phyloP scores from a whole-genome alignment of 1,139 yeast species.

The Nadsonia commutata region DNA sequence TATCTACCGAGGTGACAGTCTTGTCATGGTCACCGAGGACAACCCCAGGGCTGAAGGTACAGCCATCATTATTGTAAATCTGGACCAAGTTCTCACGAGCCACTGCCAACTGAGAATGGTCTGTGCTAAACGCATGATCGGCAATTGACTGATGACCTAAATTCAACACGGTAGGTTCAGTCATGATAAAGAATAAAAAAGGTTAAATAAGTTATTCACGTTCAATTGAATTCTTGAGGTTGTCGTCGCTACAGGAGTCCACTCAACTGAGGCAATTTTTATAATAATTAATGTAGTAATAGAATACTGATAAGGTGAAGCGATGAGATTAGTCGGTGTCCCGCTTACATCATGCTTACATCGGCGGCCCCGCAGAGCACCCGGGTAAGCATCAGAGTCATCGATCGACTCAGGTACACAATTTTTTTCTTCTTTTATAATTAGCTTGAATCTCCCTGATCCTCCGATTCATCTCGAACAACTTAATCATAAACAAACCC shows the following conservation, averaged over 20 bases:
- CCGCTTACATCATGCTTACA: no score
- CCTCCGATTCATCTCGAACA: not conserved
- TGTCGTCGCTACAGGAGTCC: conserved; percentile 12
- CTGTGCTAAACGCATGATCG: conserved; percentile 77
- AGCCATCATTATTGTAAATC: conserved; percentile 43
- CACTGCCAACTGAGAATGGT: conserved; percentile 55
- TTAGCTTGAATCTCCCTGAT: not conserved
- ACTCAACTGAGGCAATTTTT: conserved; percentile 10
- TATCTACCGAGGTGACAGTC: conserved; percentile 87
- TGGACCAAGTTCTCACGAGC: conserved; percentile 69
- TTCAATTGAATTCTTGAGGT: no score
- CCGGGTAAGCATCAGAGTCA: not conserved
- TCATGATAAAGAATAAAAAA: not conserved
- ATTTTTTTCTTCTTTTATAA: no score
- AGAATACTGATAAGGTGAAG: no score
- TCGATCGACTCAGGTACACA: no score
- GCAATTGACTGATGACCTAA: conserved; percentile 78
- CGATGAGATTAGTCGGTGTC: no score
- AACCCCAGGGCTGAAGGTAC: conserved; percentile 36
- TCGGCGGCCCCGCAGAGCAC: no score
- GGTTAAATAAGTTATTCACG: not conserved
- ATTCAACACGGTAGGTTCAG: conserved; percentile 22
- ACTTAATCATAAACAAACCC: not conserved
- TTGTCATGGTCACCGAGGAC: conserved; percentile 78
- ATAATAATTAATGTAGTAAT: not conserved